Conservation (phyloP, 257 asterid genomes). For the Nicotiana otophora region DNA sequence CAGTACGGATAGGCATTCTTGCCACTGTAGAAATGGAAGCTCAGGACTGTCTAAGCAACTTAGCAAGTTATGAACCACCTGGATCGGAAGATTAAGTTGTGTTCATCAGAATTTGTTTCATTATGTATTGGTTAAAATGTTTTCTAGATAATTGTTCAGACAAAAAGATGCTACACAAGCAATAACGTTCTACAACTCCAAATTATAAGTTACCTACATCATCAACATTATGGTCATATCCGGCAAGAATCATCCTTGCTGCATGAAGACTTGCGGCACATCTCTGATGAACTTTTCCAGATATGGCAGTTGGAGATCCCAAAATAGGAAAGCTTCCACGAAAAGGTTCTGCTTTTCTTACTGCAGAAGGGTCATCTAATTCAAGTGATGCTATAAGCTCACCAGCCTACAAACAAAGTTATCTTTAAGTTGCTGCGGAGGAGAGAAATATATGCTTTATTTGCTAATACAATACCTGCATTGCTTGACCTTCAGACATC, state of each 20-base stretch:
- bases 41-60: slow-evolving; percentile 97
- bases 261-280: slow-evolving; percentile 97
- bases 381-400: slow-evolving; percentile 96
- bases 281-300: slow-evolving; percentile 95
- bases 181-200: not conserved
- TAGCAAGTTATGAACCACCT: slow-evolving; percentile 94
- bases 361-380: slow-evolving; percentile 97
- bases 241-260: slow-evolving; percentile 96
- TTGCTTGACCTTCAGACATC: slow-evolving; percentile 98
- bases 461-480: slow-evolving; percentile 69
- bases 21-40: slow-evolving; percentile 99
- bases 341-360: slow-evolving; percentile 94
- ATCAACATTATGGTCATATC: slow-evolving; percentile 91
- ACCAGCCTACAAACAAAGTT: slow-evolving; percentile 58
- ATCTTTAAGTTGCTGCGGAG: slow-evolving; percentile 11
- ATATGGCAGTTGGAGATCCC: slow-evolving; percentile 95
- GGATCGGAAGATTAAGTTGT: slow-evolving; percentile 23
- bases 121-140: not conserved
- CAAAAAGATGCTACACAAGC: not conserved
- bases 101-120: slow-evolving; percentile 3
- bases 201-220: slow-evolving; percentile 46
- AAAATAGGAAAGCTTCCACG: slow-evolving; percentile 81
- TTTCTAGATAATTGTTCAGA: not conserved
- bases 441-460: slow-evolving; percentile 5
- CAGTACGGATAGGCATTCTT: slow-evolving; percentile 93